Base-by-base conservation (phyloP, 768 basidiomycete species). In the Mrakia blollopis region DNA sequence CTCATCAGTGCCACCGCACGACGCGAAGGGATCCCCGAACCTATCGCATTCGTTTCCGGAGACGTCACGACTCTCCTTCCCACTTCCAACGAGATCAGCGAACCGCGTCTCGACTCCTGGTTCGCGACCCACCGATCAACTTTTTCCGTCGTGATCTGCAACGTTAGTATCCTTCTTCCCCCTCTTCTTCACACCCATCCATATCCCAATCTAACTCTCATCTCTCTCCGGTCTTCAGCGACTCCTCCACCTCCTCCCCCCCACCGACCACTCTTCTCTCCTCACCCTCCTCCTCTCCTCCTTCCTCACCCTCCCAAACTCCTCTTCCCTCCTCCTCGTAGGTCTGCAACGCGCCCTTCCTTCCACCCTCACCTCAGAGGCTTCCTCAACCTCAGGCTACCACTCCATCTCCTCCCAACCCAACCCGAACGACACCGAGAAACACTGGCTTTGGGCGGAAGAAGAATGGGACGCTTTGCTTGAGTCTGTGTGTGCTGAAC, bases 261-360 rank as follows among this genome's bases (percentile, higher is more conserved):
- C 44, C 25, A 7, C 8, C 32, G 47, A 71, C 32, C 28, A 28
- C 28, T 23, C 44, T 52, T 10, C 47, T 35, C 18, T 54, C 50
- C 21, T 41, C 47, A 28, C 44, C 16, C 30, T 14, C 4, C 47
- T 21, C 47, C 7, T 50, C 47, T 2, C 2, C 23, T 10, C 47
- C 23, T 8, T 54, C 50, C 21, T 41, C 47, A 28, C 44, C 16
- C 30, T 14, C 4, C 47, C 47, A 0, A 2, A 3, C 4, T 44
- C 44, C 44, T 44, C 44, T 11, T 9, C 69, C 3, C 25, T 32
- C 16, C 41, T 71, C 23, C 39, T 71, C 18, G 47, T 60, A 16
- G 71, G 71, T 3, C 50, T 72, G 0, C 71, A 72, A 60, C 71
- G 71, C 13, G 54, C 28, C 21, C 54, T 52, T 39, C 71, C 71